phyloP scores from a whole-genome alignment of 2,329 filamentous ascomycete genomes.

The Myriangium duriaei region DNA sequence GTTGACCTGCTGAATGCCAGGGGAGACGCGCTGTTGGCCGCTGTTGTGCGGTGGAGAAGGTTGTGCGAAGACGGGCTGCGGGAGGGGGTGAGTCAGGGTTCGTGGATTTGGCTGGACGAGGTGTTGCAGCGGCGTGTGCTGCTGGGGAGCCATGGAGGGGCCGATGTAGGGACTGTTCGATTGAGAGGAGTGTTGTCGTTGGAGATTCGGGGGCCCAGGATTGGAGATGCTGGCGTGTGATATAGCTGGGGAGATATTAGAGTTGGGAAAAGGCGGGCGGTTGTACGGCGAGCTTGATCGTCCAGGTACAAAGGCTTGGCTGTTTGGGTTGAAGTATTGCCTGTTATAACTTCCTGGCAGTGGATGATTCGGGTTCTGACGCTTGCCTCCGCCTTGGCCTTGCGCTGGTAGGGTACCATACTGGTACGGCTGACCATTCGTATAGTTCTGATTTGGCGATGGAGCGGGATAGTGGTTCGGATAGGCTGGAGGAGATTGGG shows the following conservation, averaged over 20 bases:
- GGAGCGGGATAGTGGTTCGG: slow-evolving; percentile 4
- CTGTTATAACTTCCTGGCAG: slow-evolving; percentile 75
- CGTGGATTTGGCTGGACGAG: slow-evolving; percentile 14
- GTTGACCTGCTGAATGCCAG: slow-evolving; percentile 18
- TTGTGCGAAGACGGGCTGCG: slow-evolving; percentile 25
- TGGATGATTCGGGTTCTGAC: slow-evolving; percentile 57
- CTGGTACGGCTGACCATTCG: slow-evolving; percentile 42
- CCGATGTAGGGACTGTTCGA: slow-evolving; percentile 19
- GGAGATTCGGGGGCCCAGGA: slow-evolving; percentile 14
- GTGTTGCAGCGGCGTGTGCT: slow-evolving; percentile 12
- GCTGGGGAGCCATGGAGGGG: slow-evolving; percentile 13
- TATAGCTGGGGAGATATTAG: slow-evolving; percentile 8
- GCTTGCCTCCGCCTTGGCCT: slow-evolving; percentile 8
- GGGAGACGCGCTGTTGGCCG: slow-evolving; percentile 12
- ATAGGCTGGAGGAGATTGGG: background rate
- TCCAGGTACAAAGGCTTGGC: slow-evolving; percentile 73
- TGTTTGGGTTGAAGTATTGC: slow-evolving; percentile 87
- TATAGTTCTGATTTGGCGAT: slow-evolving; percentile 15
- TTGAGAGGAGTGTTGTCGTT: slow-evolving; percentile 22
- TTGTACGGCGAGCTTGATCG: background rate
- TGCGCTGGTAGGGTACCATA: slow-evolving; percentile 40
- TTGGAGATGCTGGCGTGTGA: slow-evolving; percentile 7
- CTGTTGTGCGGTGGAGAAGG: slow-evolving; percentile 8
- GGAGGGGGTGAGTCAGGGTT: slow-evolving; percentile 24
- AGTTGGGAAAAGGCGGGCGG: background rate